Conservation (phyloP, 2,329 filamentous ascomycete species). For the Colletotrichum karsti region DNA sequence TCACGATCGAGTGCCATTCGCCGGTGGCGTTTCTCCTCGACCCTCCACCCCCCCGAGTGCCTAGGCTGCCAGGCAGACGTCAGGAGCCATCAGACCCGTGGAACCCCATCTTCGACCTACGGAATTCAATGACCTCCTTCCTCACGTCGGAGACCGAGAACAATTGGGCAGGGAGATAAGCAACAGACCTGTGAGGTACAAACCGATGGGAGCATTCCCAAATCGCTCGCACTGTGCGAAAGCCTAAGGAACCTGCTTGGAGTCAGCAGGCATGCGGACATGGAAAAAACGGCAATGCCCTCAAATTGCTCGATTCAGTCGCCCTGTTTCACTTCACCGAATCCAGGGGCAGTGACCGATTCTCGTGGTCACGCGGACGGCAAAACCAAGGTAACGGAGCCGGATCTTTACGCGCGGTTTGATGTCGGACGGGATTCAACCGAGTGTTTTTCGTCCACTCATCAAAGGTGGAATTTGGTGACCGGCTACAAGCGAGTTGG, state of each 20-base stretch:
- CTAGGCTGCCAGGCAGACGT: slow-evolving; percentile 3
- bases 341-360: background rate
- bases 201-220: too few relatives aligned
- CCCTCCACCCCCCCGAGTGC: background rate
- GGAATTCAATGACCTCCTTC: too few relatives aligned
- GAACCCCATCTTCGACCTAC: background rate
- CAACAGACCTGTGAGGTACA: too few relatives aligned
- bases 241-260: background rate
- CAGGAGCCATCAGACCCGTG: background rate
- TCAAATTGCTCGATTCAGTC: background rate
- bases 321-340: background rate
- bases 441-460: slow-evolving; percentile 25
- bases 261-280: background rate
- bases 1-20: background rate
- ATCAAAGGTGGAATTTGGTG: background rate
- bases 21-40: background rate
- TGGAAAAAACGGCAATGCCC: background rate
- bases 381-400: background rate
- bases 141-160: too few relatives aligned
- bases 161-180: too few relatives aligned
- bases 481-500: slow-evolving; percentile 3
- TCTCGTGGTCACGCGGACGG: slow-evolving; percentile 1
- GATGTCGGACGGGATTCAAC: slow-evolving; percentile 4
- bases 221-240: background rate
- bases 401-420: slow-evolving; percentile 15